phyloP scores from a whole-genome alignment of 441 rosid species.

The Manihot esculenta region DNA sequence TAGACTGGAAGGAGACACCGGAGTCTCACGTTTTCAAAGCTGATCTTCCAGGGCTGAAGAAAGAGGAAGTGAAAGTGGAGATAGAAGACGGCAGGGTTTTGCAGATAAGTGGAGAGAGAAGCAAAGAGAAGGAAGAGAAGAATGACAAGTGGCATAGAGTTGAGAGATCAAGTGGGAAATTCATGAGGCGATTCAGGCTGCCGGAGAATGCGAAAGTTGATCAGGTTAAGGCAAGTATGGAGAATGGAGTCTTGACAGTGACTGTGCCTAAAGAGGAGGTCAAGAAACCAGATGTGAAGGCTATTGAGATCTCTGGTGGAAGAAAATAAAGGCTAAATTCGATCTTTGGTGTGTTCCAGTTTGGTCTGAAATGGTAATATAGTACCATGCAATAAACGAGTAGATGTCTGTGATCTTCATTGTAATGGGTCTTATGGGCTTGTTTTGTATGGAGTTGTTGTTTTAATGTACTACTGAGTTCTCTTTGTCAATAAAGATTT shows the following conservation, averaged over 20 bases:
- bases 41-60: too few relatives aligned
- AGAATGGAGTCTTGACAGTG: constrained; percentile 47
- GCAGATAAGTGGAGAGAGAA: constrained; percentile 51
- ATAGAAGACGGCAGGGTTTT: too few relatives aligned
- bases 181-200: constrained; percentile 49
- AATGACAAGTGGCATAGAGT: constrained; percentile 47
- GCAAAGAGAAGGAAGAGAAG: constrained; percentile 47
- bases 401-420: background rate
- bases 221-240: constrained; percentile 44
- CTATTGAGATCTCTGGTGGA: constrained; percentile 37
- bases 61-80: too few relatives aligned
- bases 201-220: constrained; percentile 46
- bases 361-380: too few relatives aligned
- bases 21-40: constrained; percentile 54
- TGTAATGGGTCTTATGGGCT: too few relatives aligned
- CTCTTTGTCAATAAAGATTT: background rate
- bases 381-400: too few relatives aligned
- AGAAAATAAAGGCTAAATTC: background rate
- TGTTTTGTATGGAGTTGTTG: background rate
- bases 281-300: constrained; percentile 43
- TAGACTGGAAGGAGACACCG: constrained; percentile 50
- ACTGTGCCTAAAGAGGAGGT: constrained; percentile 39
- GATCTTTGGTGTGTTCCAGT: too few relatives aligned
- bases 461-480: background rate
- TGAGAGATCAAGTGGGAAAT: too few relatives aligned